A percentile compares a stretch with the other conserved stretches of the same genome.
Evolutionary conservation across 495 filamentous ascomycete genomes (phyloP).

Genomic region (Penicillium soppii): DNA sequence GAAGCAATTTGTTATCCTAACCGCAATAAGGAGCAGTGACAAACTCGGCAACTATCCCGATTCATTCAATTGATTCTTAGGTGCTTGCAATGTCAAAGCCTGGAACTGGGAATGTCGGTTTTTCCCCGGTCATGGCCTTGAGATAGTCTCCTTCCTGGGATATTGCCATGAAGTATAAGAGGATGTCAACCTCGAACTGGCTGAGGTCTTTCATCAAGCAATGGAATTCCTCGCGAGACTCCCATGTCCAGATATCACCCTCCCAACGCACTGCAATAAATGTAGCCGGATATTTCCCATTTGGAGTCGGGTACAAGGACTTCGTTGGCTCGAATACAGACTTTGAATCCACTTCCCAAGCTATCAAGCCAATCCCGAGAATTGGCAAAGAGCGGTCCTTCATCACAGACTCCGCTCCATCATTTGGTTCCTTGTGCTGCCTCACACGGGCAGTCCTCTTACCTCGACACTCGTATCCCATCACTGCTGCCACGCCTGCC

Average conservation of each 20-base stretch:
- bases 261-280: not conserved
- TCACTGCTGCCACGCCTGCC: not conserved
- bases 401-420: not conserved
- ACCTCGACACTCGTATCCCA: not conserved
- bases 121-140: not conserved
- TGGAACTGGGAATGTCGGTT: not conserved
- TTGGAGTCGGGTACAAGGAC: not conserved
- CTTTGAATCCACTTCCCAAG: conserved; percentile 2
- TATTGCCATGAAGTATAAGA: not conserved
- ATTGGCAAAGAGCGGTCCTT: conserved; percentile 1
- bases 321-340: conserved; percentile 1
- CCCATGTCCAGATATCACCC: not conserved
- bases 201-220: not conserved
- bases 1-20: not conserved
- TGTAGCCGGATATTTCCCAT: not conserved
- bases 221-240: not conserved
- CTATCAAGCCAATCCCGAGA: not conserved
- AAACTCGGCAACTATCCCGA: not conserved
- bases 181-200: not conserved
- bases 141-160: not conserved
- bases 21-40: not conserved
- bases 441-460: not conserved
- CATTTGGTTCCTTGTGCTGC: not conserved
- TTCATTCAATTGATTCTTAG: not conserved
- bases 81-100: not conserved